These are phyloP conservation scores for Fusarium musae DNA, from an alignment of 2,329 filamentous ascomycete species.

Conservation along the genomic window DNA sequence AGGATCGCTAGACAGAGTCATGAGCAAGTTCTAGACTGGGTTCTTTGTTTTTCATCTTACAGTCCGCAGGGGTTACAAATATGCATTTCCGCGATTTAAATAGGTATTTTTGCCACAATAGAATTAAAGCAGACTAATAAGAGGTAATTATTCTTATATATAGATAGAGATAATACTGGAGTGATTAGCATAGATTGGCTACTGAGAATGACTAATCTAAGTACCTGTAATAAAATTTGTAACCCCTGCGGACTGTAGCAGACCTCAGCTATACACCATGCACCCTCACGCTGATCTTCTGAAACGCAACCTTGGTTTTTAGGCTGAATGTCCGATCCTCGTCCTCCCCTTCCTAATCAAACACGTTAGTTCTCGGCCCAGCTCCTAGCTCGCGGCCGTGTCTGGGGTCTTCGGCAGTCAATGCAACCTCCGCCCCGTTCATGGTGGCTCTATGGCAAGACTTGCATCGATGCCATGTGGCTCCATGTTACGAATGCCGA, in stretches of 20 bases:
- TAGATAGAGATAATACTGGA: too few species aligned
- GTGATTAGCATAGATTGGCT: too few species aligned
- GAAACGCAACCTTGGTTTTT: constrained; percentile 22
- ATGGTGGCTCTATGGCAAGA: not conserved
- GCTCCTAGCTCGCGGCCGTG: not conserved
- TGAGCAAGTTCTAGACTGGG: not conserved
- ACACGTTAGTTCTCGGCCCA: not conserved
- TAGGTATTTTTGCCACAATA: too few species aligned
- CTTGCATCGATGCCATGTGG: constrained; percentile 19
- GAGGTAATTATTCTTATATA: too few species aligned
- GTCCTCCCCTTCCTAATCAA: constrained; percentile 10
- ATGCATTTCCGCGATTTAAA: too few species aligned
- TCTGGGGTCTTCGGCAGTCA: constrained; percentile 15
- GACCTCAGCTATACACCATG: not conserved
- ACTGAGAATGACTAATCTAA: too few species aligned
- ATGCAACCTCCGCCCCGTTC: constrained; percentile 12
- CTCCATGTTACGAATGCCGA: constrained; percentile 1
- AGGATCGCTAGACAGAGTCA: not conserved
- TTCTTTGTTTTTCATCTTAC: constrained; percentile 1
- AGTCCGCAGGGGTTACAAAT: too few species aligned
- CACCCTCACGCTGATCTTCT: not conserved
- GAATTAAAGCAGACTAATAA: too few species aligned
- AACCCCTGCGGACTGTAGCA: too few species aligned
- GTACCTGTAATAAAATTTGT: too few species aligned
- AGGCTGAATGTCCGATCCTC: constrained; percentile 27